phyloP scores from a whole-genome alignment of 2,329 filamentous ascomycete species.

The Hypoxylon sp. region DNA sequence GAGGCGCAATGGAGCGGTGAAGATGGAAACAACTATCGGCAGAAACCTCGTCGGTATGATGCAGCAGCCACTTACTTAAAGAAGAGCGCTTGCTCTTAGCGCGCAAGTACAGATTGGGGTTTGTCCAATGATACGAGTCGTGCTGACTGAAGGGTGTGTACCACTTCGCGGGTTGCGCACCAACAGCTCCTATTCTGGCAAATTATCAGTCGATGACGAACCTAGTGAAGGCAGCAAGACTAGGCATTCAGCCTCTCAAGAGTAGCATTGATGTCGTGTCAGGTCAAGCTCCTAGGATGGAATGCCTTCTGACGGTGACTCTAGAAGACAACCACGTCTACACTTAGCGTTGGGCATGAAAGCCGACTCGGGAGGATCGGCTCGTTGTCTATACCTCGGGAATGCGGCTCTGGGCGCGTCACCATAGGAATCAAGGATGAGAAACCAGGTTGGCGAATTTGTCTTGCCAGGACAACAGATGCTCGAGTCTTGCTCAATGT shows the following conservation, averaged over 20 bases:
- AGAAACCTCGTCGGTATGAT: constrained; percentile 19
- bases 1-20: constrained; percentile 40
- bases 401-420: not conserved
- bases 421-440: not conserved
- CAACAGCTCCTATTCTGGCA: constrained; percentile 32
- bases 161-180: constrained; percentile 19
- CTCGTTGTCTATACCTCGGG: not conserved
- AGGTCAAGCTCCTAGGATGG: constrained; percentile 1
- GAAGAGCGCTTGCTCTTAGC: constrained; percentile 14
- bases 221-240: not conserved
- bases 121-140: constrained; percentile 33
- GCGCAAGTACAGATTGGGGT: constrained; percentile 15
- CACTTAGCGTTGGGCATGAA: constrained; percentile 26
- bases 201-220: constrained; percentile 18
- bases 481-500: not conserved
- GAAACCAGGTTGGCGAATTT: not conserved
- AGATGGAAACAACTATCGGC: constrained; percentile 8
- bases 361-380: not conserved
- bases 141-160: constrained; percentile 28
- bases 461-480: not conserved
- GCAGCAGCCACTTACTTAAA: constrained; percentile 19
- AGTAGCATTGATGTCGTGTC: constrained; percentile 16
- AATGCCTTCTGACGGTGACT: constrained; percentile 7
- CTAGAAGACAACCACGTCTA: not conserved
- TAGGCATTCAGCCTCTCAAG: constrained; percentile 18